These are phyloP conservation scores for Arabidopsis thaliana DNA, from an alignment of 345 rosid genomes.

Conservation along the genomic window DNA sequence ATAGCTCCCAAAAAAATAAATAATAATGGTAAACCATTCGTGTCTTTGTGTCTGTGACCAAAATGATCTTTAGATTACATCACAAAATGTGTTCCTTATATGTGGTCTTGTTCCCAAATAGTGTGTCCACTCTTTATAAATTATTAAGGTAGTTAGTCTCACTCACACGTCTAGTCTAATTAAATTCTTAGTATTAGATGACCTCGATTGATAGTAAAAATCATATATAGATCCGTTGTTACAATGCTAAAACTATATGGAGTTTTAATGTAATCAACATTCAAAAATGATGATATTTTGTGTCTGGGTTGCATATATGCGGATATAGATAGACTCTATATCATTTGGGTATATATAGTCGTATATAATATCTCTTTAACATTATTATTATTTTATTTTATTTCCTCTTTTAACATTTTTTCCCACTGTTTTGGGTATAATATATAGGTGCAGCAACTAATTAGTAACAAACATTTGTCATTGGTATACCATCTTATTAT, in stretches of 20 bases:
- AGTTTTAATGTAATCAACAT: neutral
- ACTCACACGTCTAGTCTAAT: constrained; percentile 40
- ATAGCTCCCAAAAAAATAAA: constrained; percentile 24
- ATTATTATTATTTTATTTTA: neutral
- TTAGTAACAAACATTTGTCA: neutral
- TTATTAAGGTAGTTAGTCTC: constrained; percentile 37
- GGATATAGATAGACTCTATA: neutral
- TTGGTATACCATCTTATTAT: neutral
- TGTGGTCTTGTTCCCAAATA: constrained; percentile 34
- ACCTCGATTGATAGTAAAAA: neutral
- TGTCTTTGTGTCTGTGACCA: constrained; percentile 38
- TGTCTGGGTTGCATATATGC: constrained; percentile 7
- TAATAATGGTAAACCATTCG: constrained; percentile 24
- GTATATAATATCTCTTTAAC: constrained; percentile 1
- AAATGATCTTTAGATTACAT: constrained; percentile 34
- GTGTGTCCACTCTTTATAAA: constrained; percentile 11
- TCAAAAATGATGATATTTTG: constrained; percentile 1
- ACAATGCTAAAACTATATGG: neutral
- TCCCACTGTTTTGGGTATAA: neutral
- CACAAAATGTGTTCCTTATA: constrained; percentile 33
- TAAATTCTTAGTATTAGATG: neutral
- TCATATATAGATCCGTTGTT: neutral
- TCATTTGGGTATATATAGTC: neutral
- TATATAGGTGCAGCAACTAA: constrained; percentile 4
- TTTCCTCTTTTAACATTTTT: too few relatives aligned